phyloP scores from a whole-genome alignment of 2,329 filamentous ascomycete species.

The Aureobasidium subglaciale region DNA sequence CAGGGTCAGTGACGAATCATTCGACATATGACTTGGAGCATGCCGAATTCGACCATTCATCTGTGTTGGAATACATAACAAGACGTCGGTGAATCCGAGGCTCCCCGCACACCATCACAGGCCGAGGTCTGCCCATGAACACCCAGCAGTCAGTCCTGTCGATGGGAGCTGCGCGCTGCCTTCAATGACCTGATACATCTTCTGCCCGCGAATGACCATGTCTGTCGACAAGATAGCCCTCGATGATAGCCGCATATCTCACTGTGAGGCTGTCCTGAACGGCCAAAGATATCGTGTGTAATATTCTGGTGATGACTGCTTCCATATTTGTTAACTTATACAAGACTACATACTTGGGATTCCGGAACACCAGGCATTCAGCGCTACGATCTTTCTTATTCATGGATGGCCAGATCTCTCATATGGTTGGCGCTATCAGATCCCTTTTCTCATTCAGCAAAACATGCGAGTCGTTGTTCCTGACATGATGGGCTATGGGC shows the following conservation, averaged over 20 bases:
- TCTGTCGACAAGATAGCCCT: constrained; percentile 21
- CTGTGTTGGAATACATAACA: background rate
- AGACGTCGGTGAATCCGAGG: background rate
- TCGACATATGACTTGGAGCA: too few species aligned
- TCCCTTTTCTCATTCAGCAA: constrained; percentile 65
- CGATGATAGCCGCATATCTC: constrained; percentile 20
- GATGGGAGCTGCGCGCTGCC: too few species aligned
- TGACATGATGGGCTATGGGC: constrained; percentile 81
- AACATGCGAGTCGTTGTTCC: constrained; percentile 75
- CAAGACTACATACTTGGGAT: constrained; percentile 48
- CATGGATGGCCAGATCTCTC: constrained; percentile 80
- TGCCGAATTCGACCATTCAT: too few species aligned
- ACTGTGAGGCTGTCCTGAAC: constrained; percentile 56
- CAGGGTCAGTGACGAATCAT: too few species aligned
- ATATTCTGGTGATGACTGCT: background rate
- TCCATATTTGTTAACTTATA: background rate
- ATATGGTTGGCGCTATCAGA: constrained; percentile 84
- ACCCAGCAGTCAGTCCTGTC: background rate
- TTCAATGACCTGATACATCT: too few species aligned
- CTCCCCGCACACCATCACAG: background rate
- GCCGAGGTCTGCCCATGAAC: background rate
- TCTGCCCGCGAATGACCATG: constrained; percentile 13
- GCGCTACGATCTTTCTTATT: constrained; percentile 50
- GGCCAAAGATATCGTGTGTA: constrained; percentile 59
- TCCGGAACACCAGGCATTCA: constrained; percentile 37